These are phyloP conservation scores for Tylopilus rubrobrunneus DNA, from an alignment of 768 basidiomycete species.

Conservation along the genomic window DNA sequence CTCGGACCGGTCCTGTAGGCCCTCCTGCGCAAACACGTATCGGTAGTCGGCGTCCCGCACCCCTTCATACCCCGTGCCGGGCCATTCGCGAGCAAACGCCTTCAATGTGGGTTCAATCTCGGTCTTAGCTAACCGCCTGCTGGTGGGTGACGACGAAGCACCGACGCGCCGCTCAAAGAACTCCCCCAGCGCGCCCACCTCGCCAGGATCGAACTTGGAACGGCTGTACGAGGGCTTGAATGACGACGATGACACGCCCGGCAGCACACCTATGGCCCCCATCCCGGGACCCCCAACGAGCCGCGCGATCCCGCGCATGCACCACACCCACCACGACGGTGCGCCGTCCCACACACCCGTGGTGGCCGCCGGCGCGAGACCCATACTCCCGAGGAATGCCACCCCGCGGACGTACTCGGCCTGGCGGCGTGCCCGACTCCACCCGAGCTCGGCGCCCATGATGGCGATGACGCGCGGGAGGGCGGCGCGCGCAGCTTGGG, in stretches of 20 bases:
- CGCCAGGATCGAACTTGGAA: constrained; percentile 52
- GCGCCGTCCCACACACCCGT: not conserved
- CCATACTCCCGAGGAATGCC: constrained; percentile 80
- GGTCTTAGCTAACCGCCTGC: constrained; percentile 35
- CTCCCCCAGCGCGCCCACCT: constrained; percentile 39
- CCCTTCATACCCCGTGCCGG: constrained; percentile 50
- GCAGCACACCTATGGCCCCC: too few relatives aligned
- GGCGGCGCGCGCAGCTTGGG: constrained; percentile 75
- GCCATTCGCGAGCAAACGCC: constrained; percentile 36
- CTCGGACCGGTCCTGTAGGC: constrained; percentile 50
- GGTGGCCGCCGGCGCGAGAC: constrained; percentile 49
- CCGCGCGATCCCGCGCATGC: constrained; percentile 6
- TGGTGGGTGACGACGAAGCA: not conserved
- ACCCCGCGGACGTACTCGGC: constrained; percentile 58
- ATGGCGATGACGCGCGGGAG: constrained; percentile 88
- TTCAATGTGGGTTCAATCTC: constrained; percentile 42
- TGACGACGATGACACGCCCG: not conserved
- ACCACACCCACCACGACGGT: constrained; percentile 18
- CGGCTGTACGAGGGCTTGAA: constrained; percentile 37
- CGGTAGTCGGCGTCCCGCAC: constrained; percentile 61
- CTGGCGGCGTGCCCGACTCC: constrained; percentile 58
- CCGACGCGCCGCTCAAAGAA: constrained; percentile 32
- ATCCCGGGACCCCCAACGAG: constrained; percentile 17
- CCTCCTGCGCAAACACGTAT: constrained; percentile 76
- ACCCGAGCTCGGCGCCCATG: constrained; percentile 82